Conservation (phyloP, 202 grass and related monocot species). For the Elaeis oleifera region DNA sequence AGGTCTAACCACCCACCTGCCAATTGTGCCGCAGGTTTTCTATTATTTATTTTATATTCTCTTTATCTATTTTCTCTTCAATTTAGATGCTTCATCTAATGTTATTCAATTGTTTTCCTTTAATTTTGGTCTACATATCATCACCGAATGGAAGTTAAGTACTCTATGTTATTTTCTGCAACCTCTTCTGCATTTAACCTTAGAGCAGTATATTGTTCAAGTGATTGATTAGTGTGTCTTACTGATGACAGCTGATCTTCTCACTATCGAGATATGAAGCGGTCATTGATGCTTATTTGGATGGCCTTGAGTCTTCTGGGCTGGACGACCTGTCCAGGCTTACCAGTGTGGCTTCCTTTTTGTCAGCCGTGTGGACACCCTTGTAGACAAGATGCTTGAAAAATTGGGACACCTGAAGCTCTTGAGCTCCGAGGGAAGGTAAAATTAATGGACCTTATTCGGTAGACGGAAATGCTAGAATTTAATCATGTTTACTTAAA, state of each 20-base stretch:
- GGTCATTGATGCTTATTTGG: slow-evolving; percentile 96
- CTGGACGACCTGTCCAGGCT: slow-evolving; percentile 77
- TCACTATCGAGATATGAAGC: slow-evolving; percentile 90
- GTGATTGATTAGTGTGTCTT: too few species aligned
- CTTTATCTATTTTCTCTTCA: too few species aligned
- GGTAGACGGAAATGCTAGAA: background rate
- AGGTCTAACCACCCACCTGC: too few species aligned
- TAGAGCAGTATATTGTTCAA: too few species aligned
- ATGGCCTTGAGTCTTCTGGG: slow-evolving; percentile 86
- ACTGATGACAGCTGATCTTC: slow-evolving; percentile 70
- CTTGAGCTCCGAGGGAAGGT: slow-evolving; percentile 91
- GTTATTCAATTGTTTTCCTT: too few species aligned
- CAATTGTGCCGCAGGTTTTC: too few species aligned
- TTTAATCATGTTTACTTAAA: slow-evolving; percentile 3
- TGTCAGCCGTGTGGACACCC: slow-evolving; percentile 83
- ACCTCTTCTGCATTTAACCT: too few species aligned
- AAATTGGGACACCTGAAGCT: slow-evolving; percentile 91
- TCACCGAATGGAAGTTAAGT: too few species aligned
- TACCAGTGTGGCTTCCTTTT: slow-evolving; percentile 99
- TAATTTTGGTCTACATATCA: too few species aligned
- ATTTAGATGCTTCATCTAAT: too few species aligned
- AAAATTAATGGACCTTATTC: background rate
- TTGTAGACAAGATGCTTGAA: slow-evolving; percentile 93
- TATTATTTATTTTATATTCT: too few species aligned
- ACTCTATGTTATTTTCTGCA: too few species aligned